Base-by-base conservation (phyloP, 441 rosid species). In the Croton setiger region DNA sequence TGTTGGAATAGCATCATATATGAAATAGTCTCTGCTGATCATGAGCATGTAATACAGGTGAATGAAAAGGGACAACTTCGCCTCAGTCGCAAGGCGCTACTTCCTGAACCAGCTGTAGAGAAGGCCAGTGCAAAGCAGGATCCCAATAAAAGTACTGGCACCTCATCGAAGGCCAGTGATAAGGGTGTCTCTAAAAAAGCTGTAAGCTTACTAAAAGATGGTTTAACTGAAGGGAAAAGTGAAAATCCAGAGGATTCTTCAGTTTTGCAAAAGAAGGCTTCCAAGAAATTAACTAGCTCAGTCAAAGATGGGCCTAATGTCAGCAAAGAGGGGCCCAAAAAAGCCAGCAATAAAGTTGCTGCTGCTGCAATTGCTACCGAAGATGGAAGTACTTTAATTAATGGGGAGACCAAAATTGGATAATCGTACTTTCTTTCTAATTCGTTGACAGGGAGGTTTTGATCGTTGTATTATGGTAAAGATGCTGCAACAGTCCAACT, bases 41-140 rank as follows among this genome's bases (percentile, higher is more conserved):
- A 49, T 57, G 14, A 1, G 11, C 36, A 2, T 52, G 2, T 59
- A 63, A 75, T 75, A 48, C 84, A 95, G 99, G 86, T 96, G 72
- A 93, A 93, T 69, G 94, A 83, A 61, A 96, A 93, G 79, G 99
- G 99, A 53, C 99, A 96, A 78, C 97, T 96, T 75, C 91, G 97
- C 60, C 94, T 93, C 55, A 96, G 99, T 77, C 96, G 89, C 52
- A 76, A 81, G 60, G 96, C 97, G 33, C 84, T 96, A 72, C 93
- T 90, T 77, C 96, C 97, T 59, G 96, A 88, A 53, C 56, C 84
- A 55, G 79, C 85, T 63, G 61, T 64, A 15, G 89, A 79, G 67
- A 76, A 88, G 66, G 59, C 78, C 54, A 69, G 81, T 60, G 77
- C 77, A 74, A 76, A 84, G 71, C 82, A 73, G 69, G 72, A 84